These are phyloP conservation scores for Verticillium nonalfalfae DNA, from an alignment of 2,329 filamentous ascomycete species.

Conservation along the genomic window DNA sequence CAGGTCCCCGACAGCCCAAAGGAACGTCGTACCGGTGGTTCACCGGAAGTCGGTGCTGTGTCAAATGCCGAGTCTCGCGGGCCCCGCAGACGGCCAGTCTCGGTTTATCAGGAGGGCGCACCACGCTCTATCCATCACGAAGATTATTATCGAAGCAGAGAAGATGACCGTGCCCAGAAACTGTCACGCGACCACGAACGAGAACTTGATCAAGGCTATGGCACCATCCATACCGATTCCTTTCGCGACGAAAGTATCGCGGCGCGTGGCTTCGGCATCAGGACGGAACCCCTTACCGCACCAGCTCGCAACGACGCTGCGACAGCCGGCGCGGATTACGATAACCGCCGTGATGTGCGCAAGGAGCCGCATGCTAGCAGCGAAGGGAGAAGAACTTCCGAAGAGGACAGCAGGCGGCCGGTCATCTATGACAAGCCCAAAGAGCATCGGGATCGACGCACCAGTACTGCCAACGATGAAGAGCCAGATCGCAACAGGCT, in stretches of 20 bases:
- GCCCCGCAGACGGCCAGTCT: slow-evolving; percentile 37
- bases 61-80: slow-evolving; percentile 4
- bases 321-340: slow-evolving; percentile 24
- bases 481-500: slow-evolving; percentile 34
- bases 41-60: slow-evolving; percentile 4
- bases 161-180: slow-evolving; percentile 37
- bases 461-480: slow-evolving; percentile 23
- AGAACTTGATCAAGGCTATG: slow-evolving; percentile 24
- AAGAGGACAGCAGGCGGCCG: slow-evolving; percentile 7
- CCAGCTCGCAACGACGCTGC: slow-evolving; percentile 16
- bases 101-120: slow-evolving; percentile 45
- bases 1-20: slow-evolving; percentile 8
- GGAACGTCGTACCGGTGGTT: slow-evolving; percentile 5
- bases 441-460: slow-evolving; percentile 15
- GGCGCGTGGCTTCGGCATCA: slow-evolving; percentile 46
- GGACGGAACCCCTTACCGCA: slow-evolving; percentile 18
- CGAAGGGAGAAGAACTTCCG: slow-evolving; percentile 8
- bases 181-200: slow-evolving; percentile 32
- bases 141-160: slow-evolving; percentile 40
- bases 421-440: slow-evolving; percentile 1
- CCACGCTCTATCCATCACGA: slow-evolving; percentile 37
- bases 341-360: slow-evolving; percentile 35
- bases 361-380: slow-evolving; percentile 20
- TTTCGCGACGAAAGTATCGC: slow-evolving; percentile 41
- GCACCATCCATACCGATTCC: slow-evolving; percentile 21